A percentile compares a stretch with the other conserved stretches of the same genome.
phyloP scores from a whole-genome alignment of 352 stramenopile genomes.

The Phytophthora macrochlamydospora region DNA sequence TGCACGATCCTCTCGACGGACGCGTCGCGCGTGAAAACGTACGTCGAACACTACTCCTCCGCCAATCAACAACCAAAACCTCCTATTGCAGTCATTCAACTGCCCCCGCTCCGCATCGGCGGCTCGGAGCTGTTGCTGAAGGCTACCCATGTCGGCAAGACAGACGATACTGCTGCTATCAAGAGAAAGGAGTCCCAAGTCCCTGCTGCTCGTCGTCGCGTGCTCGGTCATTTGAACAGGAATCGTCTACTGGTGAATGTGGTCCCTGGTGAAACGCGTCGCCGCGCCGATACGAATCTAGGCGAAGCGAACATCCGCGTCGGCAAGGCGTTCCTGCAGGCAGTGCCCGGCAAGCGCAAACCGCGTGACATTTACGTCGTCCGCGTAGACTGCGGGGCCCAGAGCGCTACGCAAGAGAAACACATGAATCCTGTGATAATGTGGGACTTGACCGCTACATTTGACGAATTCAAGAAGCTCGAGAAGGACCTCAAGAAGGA shows the following conservation, averaged over 20 bases:
- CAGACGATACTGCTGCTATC: slow-evolving; percentile 25
- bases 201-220: slow-evolving; percentile 45
- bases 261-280: slow-evolving; percentile 57
- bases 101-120: slow-evolving; percentile 39
- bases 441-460: slow-evolving; percentile 84
- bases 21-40: slow-evolving; percentile 5
- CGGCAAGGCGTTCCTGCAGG: slow-evolving; percentile 74
- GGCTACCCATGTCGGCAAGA: slow-evolving; percentile 24
- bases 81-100: slow-evolving; percentile 10
- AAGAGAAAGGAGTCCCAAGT: slow-evolving; percentile 43
- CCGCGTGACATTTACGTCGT: slow-evolving; percentile 74
- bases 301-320: slow-evolving; percentile 66
- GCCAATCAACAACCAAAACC: slow-evolving; percentile 1
- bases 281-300: slow-evolving; percentile 59
- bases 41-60: slow-evolving; percentile 11
- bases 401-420: slow-evolving; percentile 50
- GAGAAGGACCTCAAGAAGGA: slow-evolving; percentile 74
- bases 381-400: slow-evolving; percentile 65
- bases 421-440: slow-evolving; percentile 87
- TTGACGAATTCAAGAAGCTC: slow-evolving; percentile 78
- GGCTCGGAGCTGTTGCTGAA: slow-evolving; percentile 14
- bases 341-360: slow-evolving; percentile 41
- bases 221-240: slow-evolving; percentile 48
- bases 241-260: slow-evolving; percentile 55
- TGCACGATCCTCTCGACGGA: slow-evolving; percentile 46